phyloP scores from a whole-genome alignment of 2,329 filamentous ascomycete species.

The Ophiostoma sp. region DNA sequence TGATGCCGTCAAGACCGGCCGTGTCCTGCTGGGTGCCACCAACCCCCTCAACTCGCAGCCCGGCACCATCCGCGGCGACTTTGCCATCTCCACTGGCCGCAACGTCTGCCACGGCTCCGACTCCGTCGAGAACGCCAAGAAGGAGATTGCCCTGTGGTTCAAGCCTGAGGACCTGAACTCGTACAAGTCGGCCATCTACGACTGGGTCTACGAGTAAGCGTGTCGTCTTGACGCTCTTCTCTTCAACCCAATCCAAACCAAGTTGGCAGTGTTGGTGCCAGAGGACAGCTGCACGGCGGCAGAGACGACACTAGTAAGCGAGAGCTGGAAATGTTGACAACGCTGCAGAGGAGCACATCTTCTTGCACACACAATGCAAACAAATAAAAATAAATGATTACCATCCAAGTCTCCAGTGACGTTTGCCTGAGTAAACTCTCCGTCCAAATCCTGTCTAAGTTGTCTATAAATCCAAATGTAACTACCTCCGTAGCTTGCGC shows the following conservation, averaged over 20 bases:
- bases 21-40: conserved; percentile 92
- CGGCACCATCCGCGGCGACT: conserved; percentile 96
- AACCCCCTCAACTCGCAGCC: conserved; percentile 93
- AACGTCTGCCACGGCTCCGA: conserved; percentile 99
- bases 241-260: background rate
- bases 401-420: background rate
- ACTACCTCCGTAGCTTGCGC: conserved; percentile 22
- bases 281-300: conserved; percentile 5
- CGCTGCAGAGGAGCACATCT: background rate
- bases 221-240: background rate
- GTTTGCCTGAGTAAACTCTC: background rate
- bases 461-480: background rate
- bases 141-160: conserved; percentile 99
- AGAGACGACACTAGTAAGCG: conserved; percentile 13
- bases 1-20: conserved; percentile 98
- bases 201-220: conserved; percentile 86
- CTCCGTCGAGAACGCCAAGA: conserved; percentile 97
- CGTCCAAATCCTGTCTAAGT: background rate
- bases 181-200: conserved; percentile 79
- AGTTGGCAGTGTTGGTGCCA: background rate
- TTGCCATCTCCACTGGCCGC: conserved; percentile 80
- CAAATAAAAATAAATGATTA: conserved; percentile 16
- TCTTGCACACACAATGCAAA: conserved; percentile 15
- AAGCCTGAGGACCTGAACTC: conserved; percentile 74
- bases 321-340: conserved; percentile 6